phyloP scores from a whole-genome alignment of 768 basidiomycete genomes.

The Suillus tomentosus region DNA sequence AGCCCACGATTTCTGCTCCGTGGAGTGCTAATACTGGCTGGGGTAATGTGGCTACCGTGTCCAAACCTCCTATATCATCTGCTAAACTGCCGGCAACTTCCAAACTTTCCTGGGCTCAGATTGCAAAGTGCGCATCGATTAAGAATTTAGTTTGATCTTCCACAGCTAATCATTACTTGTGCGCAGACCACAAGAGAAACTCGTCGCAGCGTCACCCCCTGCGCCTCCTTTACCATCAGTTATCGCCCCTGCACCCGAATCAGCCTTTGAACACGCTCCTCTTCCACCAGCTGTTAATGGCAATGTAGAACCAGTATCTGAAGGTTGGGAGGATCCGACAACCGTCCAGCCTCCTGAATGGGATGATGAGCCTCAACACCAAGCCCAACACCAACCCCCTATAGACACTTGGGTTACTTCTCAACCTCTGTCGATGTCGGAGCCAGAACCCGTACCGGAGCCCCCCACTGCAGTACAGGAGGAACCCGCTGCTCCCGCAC shows the following conservation, averaged over 20 bases:
- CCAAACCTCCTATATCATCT: slow-evolving; percentile 28
- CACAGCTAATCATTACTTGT: slow-evolving; percentile 10
- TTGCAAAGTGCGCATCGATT: slow-evolving; percentile 60
- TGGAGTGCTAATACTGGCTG: slow-evolving; percentile 41
- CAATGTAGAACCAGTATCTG: slow-evolving; percentile 37
- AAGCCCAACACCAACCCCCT: slow-evolving; percentile 15
- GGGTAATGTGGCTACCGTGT: slow-evolving; percentile 25
- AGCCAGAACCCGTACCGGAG: slow-evolving; percentile 25
- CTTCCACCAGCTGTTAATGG: slow-evolving; percentile 31
- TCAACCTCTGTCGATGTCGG: slow-evolving; percentile 29
- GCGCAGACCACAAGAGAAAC: slow-evolving; percentile 67
- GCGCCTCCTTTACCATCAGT: slow-evolving; percentile 25
- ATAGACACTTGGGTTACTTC: slow-evolving; percentile 33
- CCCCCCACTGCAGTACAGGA: slow-evolving; percentile 30
- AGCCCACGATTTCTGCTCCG: slow-evolving; percentile 34
- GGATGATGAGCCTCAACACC: slow-evolving; percentile 64
- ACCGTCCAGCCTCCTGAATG: slow-evolving; percentile 67
- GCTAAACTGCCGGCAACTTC: slow-evolving; percentile 67
- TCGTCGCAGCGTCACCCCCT: slow-evolving; percentile 43
- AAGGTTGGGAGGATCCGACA: slow-evolving; percentile 73
- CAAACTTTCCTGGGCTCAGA: slow-evolving; percentile 85
- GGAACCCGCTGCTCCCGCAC: slow-evolving; percentile 33
- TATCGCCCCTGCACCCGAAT: slow-evolving; percentile 25
- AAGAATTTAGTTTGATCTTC: slow-evolving; percentile 9
- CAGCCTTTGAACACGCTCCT: slow-evolving; percentile 25